Evolutionary conservation across 306 rosid genomes (phyloP).

Genomic region (Argentina anserina): DNA sequence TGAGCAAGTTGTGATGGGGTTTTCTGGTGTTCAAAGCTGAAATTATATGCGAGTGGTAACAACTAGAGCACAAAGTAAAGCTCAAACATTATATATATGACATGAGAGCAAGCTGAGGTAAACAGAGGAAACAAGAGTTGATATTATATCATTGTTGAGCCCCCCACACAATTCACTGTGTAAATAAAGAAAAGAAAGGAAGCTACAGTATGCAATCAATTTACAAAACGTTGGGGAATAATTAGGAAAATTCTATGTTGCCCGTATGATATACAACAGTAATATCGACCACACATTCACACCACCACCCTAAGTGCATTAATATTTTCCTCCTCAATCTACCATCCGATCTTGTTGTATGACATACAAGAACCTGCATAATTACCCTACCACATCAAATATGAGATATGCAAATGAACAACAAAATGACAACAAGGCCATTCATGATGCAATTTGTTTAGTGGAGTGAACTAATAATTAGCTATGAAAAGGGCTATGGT

Average conservation of each 20-base stretch:
- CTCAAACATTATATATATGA: slow-evolving; percentile 20
- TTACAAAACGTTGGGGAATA: slow-evolving; percentile 10
- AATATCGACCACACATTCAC: no score
- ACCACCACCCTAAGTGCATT: no score
- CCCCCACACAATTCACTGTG: slow-evolving; percentile 13
- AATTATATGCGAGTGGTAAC: slow-evolving; percentile 34
- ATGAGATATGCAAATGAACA: slow-evolving; percentile 24
- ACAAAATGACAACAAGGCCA: slow-evolving; percentile 20
- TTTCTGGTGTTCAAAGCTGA: slow-evolving; percentile 28
- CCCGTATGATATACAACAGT: no score
- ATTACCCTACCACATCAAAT: slow-evolving; percentile 9
- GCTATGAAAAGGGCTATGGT: not conserved
- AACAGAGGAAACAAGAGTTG: slow-evolving; percentile 18
- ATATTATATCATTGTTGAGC: slow-evolving; percentile 17
- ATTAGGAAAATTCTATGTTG: no score
- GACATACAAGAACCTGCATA: no score
- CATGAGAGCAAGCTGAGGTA: slow-evolving; percentile 8
- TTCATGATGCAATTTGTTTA: slow-evolving; percentile 20
- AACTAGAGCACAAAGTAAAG: slow-evolving; percentile 29
- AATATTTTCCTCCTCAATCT: no score
- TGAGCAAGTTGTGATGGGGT: slow-evolving; percentile 32
- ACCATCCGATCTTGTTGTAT: no score
- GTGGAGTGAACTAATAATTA: slow-evolving; percentile 28
- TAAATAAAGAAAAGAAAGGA: not conserved
- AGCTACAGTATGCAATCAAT: slow-evolving; percentile 9